These are phyloP conservation scores for Phialophora expanda DNA, from an alignment of 2,329 filamentous ascomycete species.

Conservation along the genomic window DNA sequence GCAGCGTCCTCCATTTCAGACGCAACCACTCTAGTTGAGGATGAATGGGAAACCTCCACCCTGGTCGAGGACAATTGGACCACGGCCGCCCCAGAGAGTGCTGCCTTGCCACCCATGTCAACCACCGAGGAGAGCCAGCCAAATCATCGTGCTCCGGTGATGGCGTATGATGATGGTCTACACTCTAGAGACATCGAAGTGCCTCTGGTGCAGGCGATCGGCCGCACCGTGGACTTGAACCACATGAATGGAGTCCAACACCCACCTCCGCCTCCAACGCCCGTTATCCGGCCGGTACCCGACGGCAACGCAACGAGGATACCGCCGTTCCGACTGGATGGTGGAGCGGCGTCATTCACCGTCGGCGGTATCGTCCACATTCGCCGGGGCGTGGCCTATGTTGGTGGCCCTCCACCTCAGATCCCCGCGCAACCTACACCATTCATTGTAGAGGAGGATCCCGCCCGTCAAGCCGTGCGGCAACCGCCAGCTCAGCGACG, in stretches of 20 bases:
- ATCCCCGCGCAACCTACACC: too few relatives aligned
- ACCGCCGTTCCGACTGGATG: constrained; percentile 1
- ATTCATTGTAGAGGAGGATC: background rate
- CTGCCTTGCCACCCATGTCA: background rate
- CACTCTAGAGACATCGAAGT: background rate
- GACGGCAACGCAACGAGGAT: background rate
- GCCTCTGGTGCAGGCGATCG: constrained; percentile 1
- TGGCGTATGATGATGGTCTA: background rate
- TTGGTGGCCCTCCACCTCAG: background rate
- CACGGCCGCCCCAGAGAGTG: background rate
- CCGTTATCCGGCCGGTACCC: background rate
- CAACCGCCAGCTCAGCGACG: background rate
- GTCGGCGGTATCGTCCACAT: background rate
- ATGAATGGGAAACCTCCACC: background rate
- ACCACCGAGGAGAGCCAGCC: background rate
- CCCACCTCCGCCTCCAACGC: constrained; percentile 6
- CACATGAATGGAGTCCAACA: background rate
- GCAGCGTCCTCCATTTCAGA: background rate
- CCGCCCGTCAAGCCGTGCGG: background rate
- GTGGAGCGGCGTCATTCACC: background rate
- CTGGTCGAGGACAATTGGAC: background rate
- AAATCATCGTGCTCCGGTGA: background rate
- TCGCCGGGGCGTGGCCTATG: background rate
- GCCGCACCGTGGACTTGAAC: constrained; percentile 7
- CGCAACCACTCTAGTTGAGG: background rate